Percentiles rank a stretch among this genome's conserved stretches.
These are phyloP conservation scores for Thermochaetoides thermophila DNA, from an alignment of 495 filamentous ascomycete species.

Conservation along the genomic window DNA sequence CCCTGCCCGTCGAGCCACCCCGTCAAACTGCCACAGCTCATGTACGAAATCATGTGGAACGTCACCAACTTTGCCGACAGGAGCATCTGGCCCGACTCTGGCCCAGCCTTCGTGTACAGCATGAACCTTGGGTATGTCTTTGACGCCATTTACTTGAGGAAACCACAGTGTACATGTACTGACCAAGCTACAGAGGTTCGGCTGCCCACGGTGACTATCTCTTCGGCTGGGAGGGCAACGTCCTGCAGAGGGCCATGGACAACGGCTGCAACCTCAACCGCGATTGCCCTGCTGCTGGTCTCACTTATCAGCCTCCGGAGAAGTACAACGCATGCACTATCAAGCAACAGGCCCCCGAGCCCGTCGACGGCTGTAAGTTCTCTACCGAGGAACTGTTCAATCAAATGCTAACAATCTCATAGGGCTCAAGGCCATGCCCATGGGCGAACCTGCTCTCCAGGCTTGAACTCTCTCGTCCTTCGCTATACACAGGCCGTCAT, in stretches of 20 bases:
- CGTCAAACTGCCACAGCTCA: constrained; percentile 48
- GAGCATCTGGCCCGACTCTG: constrained; percentile 39
- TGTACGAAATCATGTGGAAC: constrained; percentile 57
- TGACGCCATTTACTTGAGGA: neutral
- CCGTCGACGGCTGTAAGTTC: constrained; percentile 36
- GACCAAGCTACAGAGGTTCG: constrained; percentile 18
- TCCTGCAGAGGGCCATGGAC: constrained; percentile 50
- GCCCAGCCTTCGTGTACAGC: constrained; percentile 38
- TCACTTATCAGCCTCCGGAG: constrained; percentile 27
- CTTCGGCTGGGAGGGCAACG: constrained; percentile 57
- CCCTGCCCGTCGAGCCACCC: constrained; percentile 47
- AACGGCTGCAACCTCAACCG: constrained; percentile 41
- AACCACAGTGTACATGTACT: constrained; percentile 1
- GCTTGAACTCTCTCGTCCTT: too few relatives aligned
- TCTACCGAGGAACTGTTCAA: neutral
- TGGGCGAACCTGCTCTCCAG: constrained; percentile 38
- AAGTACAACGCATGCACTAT: constrained; percentile 34
- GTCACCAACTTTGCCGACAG: constrained; percentile 39
- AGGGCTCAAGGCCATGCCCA: constrained; percentile 38
- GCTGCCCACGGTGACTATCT: constrained; percentile 61
- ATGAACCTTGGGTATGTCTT: constrained; percentile 35
- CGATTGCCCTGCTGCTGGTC: constrained; percentile 31
- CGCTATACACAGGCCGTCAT: too few relatives aligned
- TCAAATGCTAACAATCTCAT: neutral
- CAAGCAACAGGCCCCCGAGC: constrained; percentile 34